phyloP scores from a whole-genome alignment of 306 rosid genomes.

The Corylus heterophylla region DNA sequence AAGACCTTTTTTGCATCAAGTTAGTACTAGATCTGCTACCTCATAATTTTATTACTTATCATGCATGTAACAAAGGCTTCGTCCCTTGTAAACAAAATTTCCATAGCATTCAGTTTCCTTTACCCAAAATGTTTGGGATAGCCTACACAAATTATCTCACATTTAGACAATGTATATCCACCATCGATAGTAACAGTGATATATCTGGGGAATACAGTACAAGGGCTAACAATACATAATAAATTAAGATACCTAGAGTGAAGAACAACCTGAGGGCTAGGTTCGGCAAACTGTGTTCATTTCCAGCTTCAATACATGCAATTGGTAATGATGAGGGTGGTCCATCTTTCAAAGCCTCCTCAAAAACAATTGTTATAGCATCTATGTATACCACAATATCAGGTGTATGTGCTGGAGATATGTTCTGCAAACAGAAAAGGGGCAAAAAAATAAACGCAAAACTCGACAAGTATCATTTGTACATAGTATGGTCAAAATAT shows the following conservation, averaged over 20 bases:
- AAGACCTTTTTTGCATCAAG: background rate
- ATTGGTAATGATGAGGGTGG: slow-evolving; percentile 66
- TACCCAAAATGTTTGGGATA: background rate
- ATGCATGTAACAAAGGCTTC: background rate
- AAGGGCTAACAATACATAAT: slow-evolving; percentile 5
- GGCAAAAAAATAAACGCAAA: slow-evolving; percentile 26
- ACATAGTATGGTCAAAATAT: background rate
- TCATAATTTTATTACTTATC: background rate
- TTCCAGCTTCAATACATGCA: slow-evolving; percentile 87
- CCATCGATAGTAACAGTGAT: slow-evolving; percentile 1
- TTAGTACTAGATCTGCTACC: background rate
- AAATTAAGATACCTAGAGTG: slow-evolving; percentile 23
- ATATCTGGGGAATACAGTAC: slow-evolving; percentile 3
- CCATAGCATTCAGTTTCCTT: background rate
- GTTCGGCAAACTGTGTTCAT: slow-evolving; percentile 81
- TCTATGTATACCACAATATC: slow-evolving; percentile 81
- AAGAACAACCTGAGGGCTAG: slow-evolving; percentile 81
- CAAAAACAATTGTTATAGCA: slow-evolving; percentile 81
- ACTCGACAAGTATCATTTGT: slow-evolving; percentile 18
- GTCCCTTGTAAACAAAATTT: background rate
- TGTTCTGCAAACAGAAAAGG: slow-evolving; percentile 59
- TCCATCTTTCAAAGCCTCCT: slow-evolving; percentile 66
- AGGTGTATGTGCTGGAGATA: slow-evolving; percentile 75
- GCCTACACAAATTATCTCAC: background rate
- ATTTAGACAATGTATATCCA: background rate